These are phyloP conservation scores for Suillus subalutaceus DNA, from an alignment of 768 basidiomycete species.

Conservation along the genomic window DNA sequence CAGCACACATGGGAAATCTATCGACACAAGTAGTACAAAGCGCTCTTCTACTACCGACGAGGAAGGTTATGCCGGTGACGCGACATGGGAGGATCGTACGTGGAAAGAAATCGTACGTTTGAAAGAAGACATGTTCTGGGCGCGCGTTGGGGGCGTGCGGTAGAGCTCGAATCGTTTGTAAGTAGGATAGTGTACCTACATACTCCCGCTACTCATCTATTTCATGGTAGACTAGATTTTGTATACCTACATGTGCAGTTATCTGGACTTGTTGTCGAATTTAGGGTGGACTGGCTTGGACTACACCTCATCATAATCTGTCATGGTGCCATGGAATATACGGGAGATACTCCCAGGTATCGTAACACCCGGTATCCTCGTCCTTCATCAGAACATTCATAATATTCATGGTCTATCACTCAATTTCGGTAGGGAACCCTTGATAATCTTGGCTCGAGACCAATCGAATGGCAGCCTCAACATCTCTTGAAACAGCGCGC, in stretches of 20 bases:
- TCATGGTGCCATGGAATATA: not conserved
- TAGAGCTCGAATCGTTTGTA: constrained; percentile 14
- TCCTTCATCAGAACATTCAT: too few species aligned
- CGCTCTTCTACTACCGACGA: constrained; percentile 26
- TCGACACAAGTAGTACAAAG: constrained; percentile 29
- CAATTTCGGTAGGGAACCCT: too few species aligned
- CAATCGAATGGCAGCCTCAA: too few species aligned
- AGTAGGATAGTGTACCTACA: not conserved
- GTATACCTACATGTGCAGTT: not conserved
- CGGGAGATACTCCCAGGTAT: not conserved
- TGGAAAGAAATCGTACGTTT: constrained; percentile 79
- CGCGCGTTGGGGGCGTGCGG: constrained; percentile 63
- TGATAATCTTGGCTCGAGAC: too few species aligned
- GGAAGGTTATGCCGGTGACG: constrained; percentile 59
- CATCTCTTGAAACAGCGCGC: too few species aligned
- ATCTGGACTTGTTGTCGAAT: not conserved
- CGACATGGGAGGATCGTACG: constrained; percentile 84
- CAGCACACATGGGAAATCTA: constrained; percentile 15
- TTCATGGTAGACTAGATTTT: not conserved
- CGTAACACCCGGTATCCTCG: not conserved
- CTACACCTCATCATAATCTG: not conserved
- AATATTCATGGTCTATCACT: too few species aligned
- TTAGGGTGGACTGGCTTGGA: not conserved
- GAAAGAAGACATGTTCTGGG: constrained; percentile 87
- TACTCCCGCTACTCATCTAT: not conserved